Evolutionary conservation across 768 basidiomycete genomes (phyloP), one percentile per base, ranked within the genome.

Genomic region (Suillus sp.): DNA sequence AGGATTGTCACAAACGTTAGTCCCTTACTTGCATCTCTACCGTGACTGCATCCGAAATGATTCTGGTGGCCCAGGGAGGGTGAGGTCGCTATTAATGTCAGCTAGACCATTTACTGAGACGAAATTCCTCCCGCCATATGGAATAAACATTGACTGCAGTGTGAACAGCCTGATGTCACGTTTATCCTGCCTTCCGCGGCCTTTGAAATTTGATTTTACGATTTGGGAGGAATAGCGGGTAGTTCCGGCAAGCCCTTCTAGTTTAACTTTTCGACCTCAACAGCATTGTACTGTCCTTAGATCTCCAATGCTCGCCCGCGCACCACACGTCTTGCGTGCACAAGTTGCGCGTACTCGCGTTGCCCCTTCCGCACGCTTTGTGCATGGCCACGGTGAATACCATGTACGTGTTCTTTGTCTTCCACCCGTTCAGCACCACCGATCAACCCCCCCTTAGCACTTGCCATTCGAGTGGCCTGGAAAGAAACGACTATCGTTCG

Each of bases 401-500:
- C 84, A 88, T 64, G 87, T 89, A 78, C 38, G 73, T 51, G 4
- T 64, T 35, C 22, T 62, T 48, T 9, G 30, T 37, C 35, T 35
- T 59, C 9, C n/a, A 5, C 34, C 5, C 16, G 38, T 30, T 64
- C 56, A 53, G 62, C 40, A 48, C 62, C 47, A 13, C 14, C 8
- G 32, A 65, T 35, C 4, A 10, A 25, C 65, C 65, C 55, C 43
- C 47, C 34, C 65, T 25, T 63, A 86, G 86, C 86, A 86, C 71
- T 75, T 85, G 25, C 86, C 85, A 18, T 89, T 87, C 74, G 74
- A 74, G 62, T 82, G 75, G 67, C 86, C 83, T 56, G 81, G 79
- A 22, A 76, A 82, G 63, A 85, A 79, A 62, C 86, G 83, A 68
- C 64, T 68, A n/a, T 65, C 75, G 13, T 87, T 86, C 63, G 78